Percentiles rank a stretch among this genome's conserved stretches.
These are phyloP conservation scores for Akebia trifoliata DNA, from an alignment of 164 flowering plant genomes.

Conservation along the genomic window DNA sequence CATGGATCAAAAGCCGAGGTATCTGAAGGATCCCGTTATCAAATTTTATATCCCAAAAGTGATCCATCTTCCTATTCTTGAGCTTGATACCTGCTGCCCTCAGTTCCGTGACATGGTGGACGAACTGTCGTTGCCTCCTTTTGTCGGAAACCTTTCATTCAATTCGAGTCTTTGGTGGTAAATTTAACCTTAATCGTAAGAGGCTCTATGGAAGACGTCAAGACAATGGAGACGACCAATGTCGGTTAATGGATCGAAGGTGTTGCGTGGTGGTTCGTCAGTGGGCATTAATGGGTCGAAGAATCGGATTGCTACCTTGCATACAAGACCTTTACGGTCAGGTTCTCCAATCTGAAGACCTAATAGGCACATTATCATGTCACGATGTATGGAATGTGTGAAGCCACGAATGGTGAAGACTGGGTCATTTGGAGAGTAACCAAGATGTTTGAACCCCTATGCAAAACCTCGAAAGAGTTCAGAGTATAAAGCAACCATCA, in stretches of 20 bases:
- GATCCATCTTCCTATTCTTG: conserved; percentile 64
- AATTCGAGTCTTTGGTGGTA: conserved; percentile 27
- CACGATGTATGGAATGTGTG: conserved; percentile 66
- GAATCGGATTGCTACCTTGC: conserved; percentile 45
- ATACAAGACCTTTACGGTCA: conserved; percentile 35
- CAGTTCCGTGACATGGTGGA: conserved; percentile 56
- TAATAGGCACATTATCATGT: conserved; percentile 57
- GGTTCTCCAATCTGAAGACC: conserved; percentile 47
- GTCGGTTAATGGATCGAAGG: conserved; percentile 67
- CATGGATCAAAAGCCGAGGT: conserved; percentile 78
- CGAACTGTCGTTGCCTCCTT: conserved; percentile 63
- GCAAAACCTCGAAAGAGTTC: background rate
- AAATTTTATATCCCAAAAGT: conserved; percentile 84
- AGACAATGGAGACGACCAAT: conserved; percentile 72
- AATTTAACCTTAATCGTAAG: conserved; percentile 47
- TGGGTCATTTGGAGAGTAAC: conserved; percentile 61
- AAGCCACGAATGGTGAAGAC: conserved; percentile 62
- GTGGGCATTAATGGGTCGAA: conserved; percentile 75
- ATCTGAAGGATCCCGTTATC: conserved; percentile 51
- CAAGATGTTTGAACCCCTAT: conserved; percentile 26
- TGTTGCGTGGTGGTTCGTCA: conserved; percentile 60
- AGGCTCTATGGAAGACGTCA: conserved; percentile 70
- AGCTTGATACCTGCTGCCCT: conserved; percentile 48
- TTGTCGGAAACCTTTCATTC: conserved; percentile 70
- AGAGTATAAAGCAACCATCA: background rate